Conservation (phyloP, 1,284 basidiomycete genomes). For the Lentinula novae-zelandiae region DNA sequence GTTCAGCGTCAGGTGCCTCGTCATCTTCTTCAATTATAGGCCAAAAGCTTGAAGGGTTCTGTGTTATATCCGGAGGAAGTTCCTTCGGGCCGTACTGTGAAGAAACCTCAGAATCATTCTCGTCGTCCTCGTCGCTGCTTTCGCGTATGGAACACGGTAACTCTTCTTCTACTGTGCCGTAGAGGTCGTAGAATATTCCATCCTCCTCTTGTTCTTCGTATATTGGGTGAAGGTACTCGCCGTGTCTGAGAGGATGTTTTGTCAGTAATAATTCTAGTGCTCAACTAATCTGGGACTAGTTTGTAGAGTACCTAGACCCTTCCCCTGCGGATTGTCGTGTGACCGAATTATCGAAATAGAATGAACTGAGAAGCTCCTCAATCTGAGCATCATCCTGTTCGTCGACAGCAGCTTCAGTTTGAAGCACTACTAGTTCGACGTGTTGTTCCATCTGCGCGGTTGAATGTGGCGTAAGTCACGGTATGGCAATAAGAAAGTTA, state of each 20-base stretch:
- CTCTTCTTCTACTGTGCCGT: background rate
- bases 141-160: background rate
- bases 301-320: background rate
- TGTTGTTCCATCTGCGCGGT: background rate
- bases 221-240: background rate
- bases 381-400: conserved; percentile 10
- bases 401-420: background rate
- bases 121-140: background rate
- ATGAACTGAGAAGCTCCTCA: conserved; percentile 10
- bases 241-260: background rate
- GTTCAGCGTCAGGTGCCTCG: background rate
- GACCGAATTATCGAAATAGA: conserved; percentile 8
- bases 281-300: background rate
- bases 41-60: background rate
- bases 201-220: conserved; percentile 4
- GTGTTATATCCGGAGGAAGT: background rate
- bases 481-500: background rate
- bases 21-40: conserved; percentile 7
- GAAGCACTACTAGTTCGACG: background rate
- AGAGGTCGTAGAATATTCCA: conserved; percentile 2
- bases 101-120: background rate
- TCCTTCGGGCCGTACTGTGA: background rate
- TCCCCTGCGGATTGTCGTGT: background rate
- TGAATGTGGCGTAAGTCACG: background rate
- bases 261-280: background rate